These are phyloP conservation scores for Fusarium longipes DNA, from an alignment of 2,329 filamentous ascomycete species.

Conservation along the genomic window DNA sequence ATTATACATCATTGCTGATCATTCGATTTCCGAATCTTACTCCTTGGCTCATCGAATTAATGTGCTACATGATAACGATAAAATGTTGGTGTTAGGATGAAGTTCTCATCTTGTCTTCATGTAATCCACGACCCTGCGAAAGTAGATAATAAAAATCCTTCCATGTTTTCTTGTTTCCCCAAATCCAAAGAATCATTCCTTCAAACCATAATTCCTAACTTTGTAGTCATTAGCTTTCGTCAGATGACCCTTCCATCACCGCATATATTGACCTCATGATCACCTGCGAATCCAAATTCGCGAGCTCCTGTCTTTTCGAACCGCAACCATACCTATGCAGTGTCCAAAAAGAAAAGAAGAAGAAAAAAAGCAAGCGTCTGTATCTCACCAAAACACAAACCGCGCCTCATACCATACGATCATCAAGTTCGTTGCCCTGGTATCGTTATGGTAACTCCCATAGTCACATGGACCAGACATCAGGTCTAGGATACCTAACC, in stretches of 20 bases:
- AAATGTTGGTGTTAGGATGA: neutral
- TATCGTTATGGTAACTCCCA: neutral
- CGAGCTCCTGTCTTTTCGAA: neutral
- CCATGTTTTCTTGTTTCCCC: neutral
- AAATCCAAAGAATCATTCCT: neutral
- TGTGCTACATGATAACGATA: neutral
- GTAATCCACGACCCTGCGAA: neutral
- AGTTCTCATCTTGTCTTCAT: neutral
- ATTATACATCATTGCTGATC: neutral
- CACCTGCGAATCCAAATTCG: neutral
- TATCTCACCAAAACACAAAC: neutral
- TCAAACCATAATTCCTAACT: neutral
- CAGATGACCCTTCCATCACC: neutral
- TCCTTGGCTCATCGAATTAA: constrained; percentile 4
- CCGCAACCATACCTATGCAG: neutral
- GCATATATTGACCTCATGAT: neutral
- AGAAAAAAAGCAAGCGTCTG: neutral
- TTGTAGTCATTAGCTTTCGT: neutral
- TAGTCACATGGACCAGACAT: neutral
- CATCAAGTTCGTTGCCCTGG: constrained; percentile 21
- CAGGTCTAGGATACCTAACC: constrained; percentile 6
- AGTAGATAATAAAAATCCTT: neutral
- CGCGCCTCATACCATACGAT: neutral
- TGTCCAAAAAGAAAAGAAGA: neutral
- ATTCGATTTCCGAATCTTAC: constrained; percentile 18